Percentiles rank a stretch among this genome's conserved stretches.
These are phyloP conservation scores for Penicillium macrosclerotiorum DNA, from an alignment of 495 filamentous ascomycete species.

Conservation along the genomic window DNA sequence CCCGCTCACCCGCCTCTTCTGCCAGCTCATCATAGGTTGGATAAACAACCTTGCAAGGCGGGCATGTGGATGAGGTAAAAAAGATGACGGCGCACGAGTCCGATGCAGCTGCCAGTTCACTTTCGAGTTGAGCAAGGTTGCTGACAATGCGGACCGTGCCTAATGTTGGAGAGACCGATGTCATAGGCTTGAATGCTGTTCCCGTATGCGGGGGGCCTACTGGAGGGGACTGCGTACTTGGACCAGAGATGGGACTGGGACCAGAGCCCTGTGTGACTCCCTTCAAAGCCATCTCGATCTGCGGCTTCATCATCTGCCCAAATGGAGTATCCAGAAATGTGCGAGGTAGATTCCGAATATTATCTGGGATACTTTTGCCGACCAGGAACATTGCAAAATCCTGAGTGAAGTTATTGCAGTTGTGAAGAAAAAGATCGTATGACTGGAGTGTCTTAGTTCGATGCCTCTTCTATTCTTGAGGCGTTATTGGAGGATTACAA, in stretches of 20 bases:
- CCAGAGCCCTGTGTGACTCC: conserved; percentile 59
- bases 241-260: conserved; percentile 18
- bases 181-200: conserved; percentile 19
- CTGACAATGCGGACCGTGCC: conserved; percentile 52
- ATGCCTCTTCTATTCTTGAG: no score
- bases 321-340: conserved; percentile 87
- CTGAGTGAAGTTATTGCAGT: conserved; percentile 98
- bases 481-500: conserved; percentile 6
- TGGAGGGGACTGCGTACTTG: conserved; percentile 24
- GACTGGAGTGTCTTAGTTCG: conserved; percentile 48
- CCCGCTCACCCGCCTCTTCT: conserved; percentile 65
- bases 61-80: conserved; percentile 87
- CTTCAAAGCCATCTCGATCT: conserved; percentile 72
- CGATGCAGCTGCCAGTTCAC: conserved; percentile 55
- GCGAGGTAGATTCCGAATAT: conserved; percentile 85
- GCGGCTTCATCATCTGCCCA: conserved; percentile 83
- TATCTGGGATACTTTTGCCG: conserved; percentile 83
- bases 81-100: conserved; percentile 78
- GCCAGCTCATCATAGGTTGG: conserved; percentile 82
- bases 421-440: conserved; percentile 86
- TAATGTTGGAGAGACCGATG: conserved; percentile 7
- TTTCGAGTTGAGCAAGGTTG: conserved; percentile 57
- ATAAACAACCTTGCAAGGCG: conserved; percentile 81
- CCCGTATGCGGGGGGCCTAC: conserved; percentile 16
- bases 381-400: conserved; percentile 88